Percentiles rank a stretch among this genome's conserved stretches.
phyloP scores from a whole-genome alignment of 2,329 filamentous ascomycete species.

The Fusarium illudens region DNA sequence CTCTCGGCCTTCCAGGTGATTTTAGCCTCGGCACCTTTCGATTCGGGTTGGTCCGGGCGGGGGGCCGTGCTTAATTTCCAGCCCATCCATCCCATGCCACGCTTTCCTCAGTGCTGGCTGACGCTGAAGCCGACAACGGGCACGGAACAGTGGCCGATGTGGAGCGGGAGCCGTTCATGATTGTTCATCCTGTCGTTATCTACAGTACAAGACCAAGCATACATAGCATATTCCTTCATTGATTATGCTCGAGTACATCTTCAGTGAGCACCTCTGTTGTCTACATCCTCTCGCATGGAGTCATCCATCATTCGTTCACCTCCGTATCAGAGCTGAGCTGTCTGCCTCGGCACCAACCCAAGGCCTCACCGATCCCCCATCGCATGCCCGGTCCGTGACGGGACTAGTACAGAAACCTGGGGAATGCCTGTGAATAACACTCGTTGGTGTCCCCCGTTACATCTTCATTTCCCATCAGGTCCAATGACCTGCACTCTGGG shows the following conservation, averaged over 20 bases:
- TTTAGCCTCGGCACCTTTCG: slow-evolving; percentile 40
- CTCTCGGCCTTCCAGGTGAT: slow-evolving; percentile 17
- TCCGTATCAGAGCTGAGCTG: too few relatives aligned
- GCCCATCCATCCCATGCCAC: slow-evolving; percentile 9
- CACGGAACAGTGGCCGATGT: slow-evolving; percentile 32
- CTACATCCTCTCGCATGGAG: too few relatives aligned
- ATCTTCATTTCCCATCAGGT: slow-evolving; percentile 35
- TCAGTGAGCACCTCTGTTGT: background rate
- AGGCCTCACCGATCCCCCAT: background rate
- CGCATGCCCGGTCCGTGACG: background rate
- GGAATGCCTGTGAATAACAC: slow-evolving; percentile 7
- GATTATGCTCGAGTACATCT: background rate
- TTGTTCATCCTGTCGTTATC: too few relatives aligned
- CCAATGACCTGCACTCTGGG: slow-evolving; percentile 28
- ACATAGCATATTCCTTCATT: background rate
- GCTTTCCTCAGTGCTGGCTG: slow-evolving; percentile 8
- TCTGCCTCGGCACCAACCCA: background rate
- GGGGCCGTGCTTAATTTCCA: slow-evolving; percentile 22
- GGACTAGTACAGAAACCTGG: slow-evolving; percentile 1
- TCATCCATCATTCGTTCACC: background rate
- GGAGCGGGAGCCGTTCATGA: background rate
- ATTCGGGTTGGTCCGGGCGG: slow-evolving; percentile 27
- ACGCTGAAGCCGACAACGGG: slow-evolving; percentile 28
- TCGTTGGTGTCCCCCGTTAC: background rate
- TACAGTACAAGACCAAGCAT: too few relatives aligned